phyloP scores from a whole-genome alignment of 148 eudicot species.

The Chenopodium berlandieri region DNA sequence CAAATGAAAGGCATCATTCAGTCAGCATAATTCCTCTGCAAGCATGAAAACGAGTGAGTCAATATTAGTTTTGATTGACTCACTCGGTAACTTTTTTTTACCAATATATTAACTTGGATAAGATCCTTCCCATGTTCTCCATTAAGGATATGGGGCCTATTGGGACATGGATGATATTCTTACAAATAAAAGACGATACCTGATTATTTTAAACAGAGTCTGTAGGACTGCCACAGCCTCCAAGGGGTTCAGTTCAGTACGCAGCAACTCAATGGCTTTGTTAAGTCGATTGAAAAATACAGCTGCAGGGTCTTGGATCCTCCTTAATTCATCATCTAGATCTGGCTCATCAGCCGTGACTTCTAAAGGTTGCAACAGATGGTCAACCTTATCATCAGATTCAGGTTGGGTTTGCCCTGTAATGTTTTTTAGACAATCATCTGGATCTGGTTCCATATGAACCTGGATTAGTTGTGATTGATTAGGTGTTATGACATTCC shows the following conservation, averaged over 20 bases:
- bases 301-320: slow-evolving; percentile 74
- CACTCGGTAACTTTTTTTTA: not conserved
- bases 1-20: slow-evolving; percentile 22
- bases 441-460: slow-evolving; percentile 18
- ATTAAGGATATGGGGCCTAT: not conserved
- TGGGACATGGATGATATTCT: not conserved
- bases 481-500: slow-evolving; percentile 1
- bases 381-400: slow-evolving; percentile 28
- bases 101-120: not conserved
- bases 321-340: slow-evolving; percentile 66
- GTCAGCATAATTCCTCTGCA: not conserved
- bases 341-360: slow-evolving; percentile 48
- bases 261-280: slow-evolving; percentile 55
- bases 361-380: slow-evolving; percentile 12
- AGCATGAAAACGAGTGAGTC: not conserved
- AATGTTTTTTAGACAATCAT: slow-evolving; percentile 21
- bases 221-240: slow-evolving; percentile 52
- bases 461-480: slow-evolving; percentile 5
- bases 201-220: slow-evolving; percentile 70
- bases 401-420: slow-evolving; percentile 24
- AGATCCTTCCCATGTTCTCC: not conserved
- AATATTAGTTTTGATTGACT: not conserved
- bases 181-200: slow-evolving; percentile 35
- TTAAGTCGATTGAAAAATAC: slow-evolving; percentile 49
- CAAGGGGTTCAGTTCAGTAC: slow-evolving; percentile 46